These are phyloP conservation scores for Gilbertella persicaria DNA, from an alignment of 371 early-diverging fungal genomes.

Conservation along the genomic window DNA sequence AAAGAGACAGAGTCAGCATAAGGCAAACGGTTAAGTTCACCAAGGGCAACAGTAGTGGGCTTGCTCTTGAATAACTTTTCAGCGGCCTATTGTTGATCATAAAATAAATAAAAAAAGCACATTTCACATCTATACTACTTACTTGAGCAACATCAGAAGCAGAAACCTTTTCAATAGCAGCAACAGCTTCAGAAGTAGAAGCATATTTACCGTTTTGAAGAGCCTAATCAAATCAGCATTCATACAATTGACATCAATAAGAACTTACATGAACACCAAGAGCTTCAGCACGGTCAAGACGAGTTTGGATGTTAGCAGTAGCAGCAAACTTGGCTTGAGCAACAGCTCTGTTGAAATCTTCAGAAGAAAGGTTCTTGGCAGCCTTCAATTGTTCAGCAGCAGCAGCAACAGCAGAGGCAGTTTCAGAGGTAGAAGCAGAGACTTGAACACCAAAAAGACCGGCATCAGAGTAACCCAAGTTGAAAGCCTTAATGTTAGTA, in stretches of 20 bases:
- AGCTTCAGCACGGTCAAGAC: constrained; percentile 56
- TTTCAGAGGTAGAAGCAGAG: constrained; percentile 62
- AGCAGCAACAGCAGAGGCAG: constrained; percentile 68
- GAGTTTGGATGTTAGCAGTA: constrained; percentile 64
- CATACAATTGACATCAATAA: constrained; percentile 5
- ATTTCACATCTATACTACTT: constrained; percentile 10
- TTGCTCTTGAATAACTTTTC: constrained; percentile 70
- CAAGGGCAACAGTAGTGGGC: constrained; percentile 81
- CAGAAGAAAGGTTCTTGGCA: constrained; percentile 57
- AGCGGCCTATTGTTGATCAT: constrained; percentile 53
- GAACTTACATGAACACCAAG: constrained; percentile 48
- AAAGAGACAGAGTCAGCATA: constrained; percentile 82
- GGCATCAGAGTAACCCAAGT: constrained; percentile 89
- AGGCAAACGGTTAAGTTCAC: constrained; percentile 77
- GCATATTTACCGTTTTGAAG: constrained; percentile 49
- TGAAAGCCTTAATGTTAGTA: constrained; percentile 76
- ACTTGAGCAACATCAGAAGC: constrained; percentile 67
- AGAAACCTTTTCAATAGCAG: constrained; percentile 62
- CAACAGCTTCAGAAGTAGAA: constrained; percentile 51
- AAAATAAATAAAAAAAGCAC: not conserved
- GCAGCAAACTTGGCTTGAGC: constrained; percentile 84
- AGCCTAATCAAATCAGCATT: constrained; percentile 34
- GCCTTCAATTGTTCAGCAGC: constrained; percentile 73
- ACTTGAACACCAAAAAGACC: constrained; percentile 89
- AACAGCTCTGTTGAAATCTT: constrained; percentile 78